Conservation (phyloP, 208 protist species). For the Leishmania lainsoni region DNA sequence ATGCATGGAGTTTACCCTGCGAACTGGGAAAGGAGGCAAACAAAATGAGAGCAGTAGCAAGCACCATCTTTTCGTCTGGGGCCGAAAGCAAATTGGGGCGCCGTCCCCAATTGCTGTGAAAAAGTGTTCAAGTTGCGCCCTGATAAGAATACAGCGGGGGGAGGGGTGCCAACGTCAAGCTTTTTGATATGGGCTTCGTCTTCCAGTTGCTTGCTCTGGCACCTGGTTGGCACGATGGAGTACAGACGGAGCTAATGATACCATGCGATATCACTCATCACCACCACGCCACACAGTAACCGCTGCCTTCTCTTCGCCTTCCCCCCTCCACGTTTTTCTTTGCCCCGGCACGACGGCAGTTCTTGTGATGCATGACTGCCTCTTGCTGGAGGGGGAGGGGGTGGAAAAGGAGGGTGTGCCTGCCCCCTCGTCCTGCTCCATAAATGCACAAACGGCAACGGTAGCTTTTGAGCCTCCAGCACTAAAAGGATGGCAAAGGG, state of each 20-base stretch:
- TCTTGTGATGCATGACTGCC: not conserved
- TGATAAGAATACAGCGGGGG: not conserved
- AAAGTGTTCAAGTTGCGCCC: not conserved
- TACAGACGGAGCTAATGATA: not conserved
- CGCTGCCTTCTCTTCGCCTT: not conserved
- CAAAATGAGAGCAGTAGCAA: not conserved
- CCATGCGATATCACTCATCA: not conserved
- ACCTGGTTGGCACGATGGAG: not conserved
- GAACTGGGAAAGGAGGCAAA: not conserved
- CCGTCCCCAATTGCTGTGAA: too few species aligned
- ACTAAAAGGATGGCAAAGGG: not conserved
- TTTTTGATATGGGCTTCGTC: not conserved
- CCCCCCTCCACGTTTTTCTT: not conserved
- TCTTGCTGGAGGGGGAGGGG: not conserved
- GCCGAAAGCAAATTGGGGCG: not conserved
- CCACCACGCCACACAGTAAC: not conserved
- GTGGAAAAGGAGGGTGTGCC: not conserved
- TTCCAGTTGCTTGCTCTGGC: not conserved
- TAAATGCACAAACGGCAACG: not conserved
- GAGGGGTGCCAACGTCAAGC: not conserved
- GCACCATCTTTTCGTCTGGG: not conserved
- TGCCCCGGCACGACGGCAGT: not conserved
- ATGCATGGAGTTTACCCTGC: too few species aligned
- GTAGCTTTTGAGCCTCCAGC: not conserved
- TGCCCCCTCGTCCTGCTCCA: not conserved